Base-by-base conservation (phyloP, 1,284 basidiomycete species). In the Coniophora puteana region DNA sequence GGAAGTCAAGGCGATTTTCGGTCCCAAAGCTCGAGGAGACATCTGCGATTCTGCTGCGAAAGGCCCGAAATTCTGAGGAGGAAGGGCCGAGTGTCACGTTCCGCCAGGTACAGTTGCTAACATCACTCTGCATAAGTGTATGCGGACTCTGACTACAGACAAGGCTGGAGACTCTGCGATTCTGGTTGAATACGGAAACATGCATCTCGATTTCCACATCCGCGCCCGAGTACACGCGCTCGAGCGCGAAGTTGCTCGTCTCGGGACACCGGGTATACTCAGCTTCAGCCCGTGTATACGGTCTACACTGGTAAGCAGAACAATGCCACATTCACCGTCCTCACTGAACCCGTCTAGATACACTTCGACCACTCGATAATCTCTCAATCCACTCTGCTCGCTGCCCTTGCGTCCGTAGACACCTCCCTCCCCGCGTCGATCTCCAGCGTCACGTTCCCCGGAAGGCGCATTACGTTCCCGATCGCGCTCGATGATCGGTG, bases 401-500 rank as follows among this genome's bases (percentile, higher is more conserved):
- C 56, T 1, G 46, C 58, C 5, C 64, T 80, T 27, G 42, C 69
- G 3, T 49, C 59, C 7, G 55, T 62, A 3, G 70, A 74, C 41
- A 43, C 44, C 5, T 47, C 61, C 1, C 61, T 79, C 4, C 69
- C 71, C 1, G 54, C 61, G 3, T 62, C 68, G 5, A 57, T 72
- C 36, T 43, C 55, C 18, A 54, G 69, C 1, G 65, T 76, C 54
- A 54, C 58, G 10, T 76, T 84, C 42, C 64, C 69, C 0, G 74
- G 74, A 2, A 69, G 80, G 4, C 66, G 66, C 25, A 66, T 84
- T 27, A 71, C 67, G 4, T 74, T 86, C 44, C 83, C 83, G 0
- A 73, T 84, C 20, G 76, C 73, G 0, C 68, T 84, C 4, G 76
- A 84, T 46, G 83, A 86, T 50, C 67, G 64, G 8, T 78, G 79